A percentile compares a stretch with the other conserved stretches of the same genome.
These are phyloP conservation scores for Schwanniomyces occidentalis DNA, from an alignment of 805 yeast species.

Conservation along the genomic window DNA sequence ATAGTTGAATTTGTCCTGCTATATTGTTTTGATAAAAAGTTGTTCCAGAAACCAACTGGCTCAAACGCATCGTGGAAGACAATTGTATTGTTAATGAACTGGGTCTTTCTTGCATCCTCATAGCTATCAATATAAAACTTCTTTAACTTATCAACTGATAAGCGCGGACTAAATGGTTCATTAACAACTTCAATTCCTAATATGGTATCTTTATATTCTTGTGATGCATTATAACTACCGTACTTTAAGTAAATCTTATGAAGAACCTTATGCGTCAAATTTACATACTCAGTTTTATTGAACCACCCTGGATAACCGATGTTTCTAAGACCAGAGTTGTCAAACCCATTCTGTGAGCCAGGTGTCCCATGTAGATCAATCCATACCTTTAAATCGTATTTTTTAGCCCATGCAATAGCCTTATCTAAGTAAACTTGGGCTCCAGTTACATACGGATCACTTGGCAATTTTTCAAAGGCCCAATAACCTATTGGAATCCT, in stretches of 20 bases:
- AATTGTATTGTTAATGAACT: slow-evolving; percentile 40
- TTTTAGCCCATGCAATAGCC: slow-evolving; percentile 68
- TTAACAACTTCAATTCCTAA: slow-evolving; percentile 42
- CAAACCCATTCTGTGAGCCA: slow-evolving; percentile 86
- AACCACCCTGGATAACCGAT: slow-evolving; percentile 38
- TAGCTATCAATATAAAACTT: slow-evolving; percentile 32
- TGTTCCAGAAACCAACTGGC: slow-evolving; percentile 55
- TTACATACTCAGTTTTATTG: slow-evolving; percentile 26
- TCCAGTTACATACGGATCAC: slow-evolving; percentile 67
- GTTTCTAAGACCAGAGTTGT: slow-evolving; percentile 70
- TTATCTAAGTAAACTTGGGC: slow-evolving; percentile 63
- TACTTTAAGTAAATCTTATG: slow-evolving; percentile 34
- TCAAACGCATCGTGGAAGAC: slow-evolving; percentile 70
- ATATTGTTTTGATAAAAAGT: slow-evolving; percentile 29
- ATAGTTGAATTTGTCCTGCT: slow-evolving; percentile 16
- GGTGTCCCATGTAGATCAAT: slow-evolving; percentile 81
- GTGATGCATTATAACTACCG: slow-evolving; percentile 26
- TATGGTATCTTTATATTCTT: slow-evolving; percentile 29
- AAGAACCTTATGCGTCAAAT: slow-evolving; percentile 33
- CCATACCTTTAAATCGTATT: slow-evolving; percentile 63
- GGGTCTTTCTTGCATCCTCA: slow-evolving; percentile 30
- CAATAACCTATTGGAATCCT: slow-evolving; percentile 80
- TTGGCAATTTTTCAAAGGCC: slow-evolving; percentile 56
- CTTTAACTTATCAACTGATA: slow-evolving; percentile 21
- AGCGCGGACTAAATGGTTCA: slow-evolving; percentile 35